Evolutionary conservation across 805 yeast species (phyloP).

Genomic region (Saturnispora galanensis): DNA sequence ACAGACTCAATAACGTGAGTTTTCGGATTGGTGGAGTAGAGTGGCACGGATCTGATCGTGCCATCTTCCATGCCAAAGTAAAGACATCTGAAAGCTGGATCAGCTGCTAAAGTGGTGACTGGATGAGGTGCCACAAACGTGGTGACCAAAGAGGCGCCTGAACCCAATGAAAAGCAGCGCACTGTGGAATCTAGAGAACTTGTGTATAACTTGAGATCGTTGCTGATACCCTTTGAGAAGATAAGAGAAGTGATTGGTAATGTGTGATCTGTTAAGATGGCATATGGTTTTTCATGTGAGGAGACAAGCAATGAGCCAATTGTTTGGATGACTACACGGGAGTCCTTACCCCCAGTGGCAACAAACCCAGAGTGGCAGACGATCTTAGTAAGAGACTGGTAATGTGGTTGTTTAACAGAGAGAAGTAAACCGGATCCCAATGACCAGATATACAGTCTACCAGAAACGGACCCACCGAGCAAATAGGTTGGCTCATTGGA

Average conservation of each 20-base stretch:
- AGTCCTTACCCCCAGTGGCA: conserved; percentile 72
- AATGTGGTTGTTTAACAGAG: conserved; percentile 71
- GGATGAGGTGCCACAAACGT: conserved; percentile 63
- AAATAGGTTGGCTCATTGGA: conserved; percentile 38
- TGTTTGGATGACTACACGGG: conserved; percentile 58
- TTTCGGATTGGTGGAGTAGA: conserved; percentile 32
- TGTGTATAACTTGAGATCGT: conserved; percentile 58
- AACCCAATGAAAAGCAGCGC: conserved; percentile 51
- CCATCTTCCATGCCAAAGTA: conserved; percentile 68
- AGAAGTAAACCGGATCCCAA: conserved; percentile 64
- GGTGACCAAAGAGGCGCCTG: conserved; percentile 36
- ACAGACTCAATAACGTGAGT: conserved; percentile 39
- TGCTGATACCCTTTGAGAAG: conserved; percentile 37
- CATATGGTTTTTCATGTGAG: conserved; percentile 42
- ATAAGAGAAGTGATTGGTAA: conserved; percentile 34
- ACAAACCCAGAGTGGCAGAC: conserved; percentile 56
- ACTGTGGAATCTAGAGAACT: conserved; percentile 68
- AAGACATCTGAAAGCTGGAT: conserved; percentile 68
- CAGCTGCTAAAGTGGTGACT: conserved; percentile 50
- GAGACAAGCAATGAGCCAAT: conserved; percentile 29
- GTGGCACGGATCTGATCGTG: conserved; percentile 42
- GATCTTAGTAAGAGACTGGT: conserved; percentile 59
- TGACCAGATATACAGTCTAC: conserved; percentile 81
- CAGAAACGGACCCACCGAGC: conserved; percentile 66
- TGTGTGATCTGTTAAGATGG: conserved; percentile 52